Base-by-base conservation (phyloP, 2,329 filamentous ascomycete species). In the Colletotrichum abscissum region DNA sequence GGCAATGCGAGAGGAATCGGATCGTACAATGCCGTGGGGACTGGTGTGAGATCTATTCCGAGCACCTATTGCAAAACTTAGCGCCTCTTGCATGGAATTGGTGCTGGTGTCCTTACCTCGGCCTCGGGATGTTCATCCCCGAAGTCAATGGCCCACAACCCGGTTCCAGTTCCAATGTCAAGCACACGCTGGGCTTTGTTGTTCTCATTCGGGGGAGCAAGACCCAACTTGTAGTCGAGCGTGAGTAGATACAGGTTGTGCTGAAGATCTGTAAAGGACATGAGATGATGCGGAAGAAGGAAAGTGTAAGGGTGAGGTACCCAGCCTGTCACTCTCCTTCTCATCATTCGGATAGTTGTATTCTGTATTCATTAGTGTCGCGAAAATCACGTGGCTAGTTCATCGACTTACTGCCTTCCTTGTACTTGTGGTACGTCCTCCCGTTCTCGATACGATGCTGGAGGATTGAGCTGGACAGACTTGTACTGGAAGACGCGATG, bases 241-340 rank as follows among this genome's bases (percentile, higher is more conserved):
- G 80, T 83, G 7, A 84, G 73, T 0, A 73, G 58, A 38, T 80
- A 81, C 0, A 83, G 69, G 56, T 82, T 78, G 69, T 84, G 82
- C 74, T 84, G 82, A 0, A 84, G 70, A 67, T 84, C 81, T 78
- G 7, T 30, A 7, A 7, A 1, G 28, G 24, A 26, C 24, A 26
- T 26, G 24, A 26, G 24, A 26, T 26, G 4, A 26, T 26, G 24
- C 24, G 24, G 24, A 26, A 26, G 24, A 26, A 26, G 24, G 4
- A 26, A 26, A 1, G 24, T 26, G 24, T 26, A 26, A 26, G 24
- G 24, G 24, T 26, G 24, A 26, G 24, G 24, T 26, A 26, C 24
- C 24, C 24, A 26, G 24, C 24, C 24, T 26, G 3, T 26, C 24
- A 26, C 11, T 54, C 16, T 70, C 68, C 38, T 64, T 38, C 14